phyloP scores from a whole-genome alignment of 805 yeast genomes.

The Sungouiella blattae region DNA sequence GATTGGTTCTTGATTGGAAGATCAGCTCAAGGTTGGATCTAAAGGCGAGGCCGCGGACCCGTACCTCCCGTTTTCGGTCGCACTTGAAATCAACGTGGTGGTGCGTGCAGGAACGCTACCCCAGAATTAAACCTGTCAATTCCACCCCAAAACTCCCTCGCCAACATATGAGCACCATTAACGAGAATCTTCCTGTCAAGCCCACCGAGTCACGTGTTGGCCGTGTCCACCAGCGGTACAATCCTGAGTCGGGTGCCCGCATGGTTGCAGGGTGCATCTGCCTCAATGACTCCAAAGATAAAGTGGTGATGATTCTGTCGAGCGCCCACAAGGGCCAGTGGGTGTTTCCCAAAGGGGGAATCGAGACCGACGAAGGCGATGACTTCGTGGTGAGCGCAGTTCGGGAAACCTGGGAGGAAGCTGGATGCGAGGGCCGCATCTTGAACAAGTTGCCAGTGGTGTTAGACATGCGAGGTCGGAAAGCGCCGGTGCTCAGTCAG shows the following conservation, averaged over 20 bases:
- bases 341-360: constrained; percentile 96
- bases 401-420: constrained; percentile 98
- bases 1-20: too few relatives aligned
- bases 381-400: constrained; percentile 53
- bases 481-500: constrained; percentile 35
- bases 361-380: constrained; percentile 74
- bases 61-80: too few relatives aligned
- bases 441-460: constrained; percentile 57
- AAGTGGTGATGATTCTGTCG: constrained; percentile 78
- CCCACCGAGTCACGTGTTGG: constrained; percentile 44
- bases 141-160: not conserved
- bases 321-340: constrained; percentile 64
- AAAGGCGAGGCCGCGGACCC: too few relatives aligned
- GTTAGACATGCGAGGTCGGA: constrained; percentile 48
- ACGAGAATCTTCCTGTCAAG: constrained; percentile 9
- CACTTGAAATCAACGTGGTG: too few relatives aligned
- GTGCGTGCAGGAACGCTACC: too few relatives aligned
- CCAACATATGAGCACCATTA: not conserved
- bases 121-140: too few relatives aligned
- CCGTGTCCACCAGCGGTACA: constrained; percentile 55
- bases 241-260: constrained; percentile 66
- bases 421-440: constrained; percentile 77
- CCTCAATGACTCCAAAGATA: constrained; percentile 49
- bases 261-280: constrained; percentile 92
- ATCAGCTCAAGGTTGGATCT: too few relatives aligned